These are phyloP conservation scores for Ajuga chamaepitys DNA, from an alignment of 257 asterid genomes.

Conservation along the genomic window DNA sequence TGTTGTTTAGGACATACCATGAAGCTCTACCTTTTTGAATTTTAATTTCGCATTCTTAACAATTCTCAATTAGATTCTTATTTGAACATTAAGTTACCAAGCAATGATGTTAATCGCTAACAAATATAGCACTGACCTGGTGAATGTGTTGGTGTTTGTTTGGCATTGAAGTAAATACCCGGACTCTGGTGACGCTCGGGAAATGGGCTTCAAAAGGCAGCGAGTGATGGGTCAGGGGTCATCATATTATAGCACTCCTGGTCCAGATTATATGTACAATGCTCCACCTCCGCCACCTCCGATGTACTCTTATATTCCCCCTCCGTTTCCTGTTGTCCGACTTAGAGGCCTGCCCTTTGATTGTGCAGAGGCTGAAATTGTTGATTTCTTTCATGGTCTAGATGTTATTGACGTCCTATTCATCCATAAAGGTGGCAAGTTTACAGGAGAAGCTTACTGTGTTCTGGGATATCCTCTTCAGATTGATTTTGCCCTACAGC, in stretches of 20 bases:
- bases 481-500: constrained; percentile 80
- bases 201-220: constrained; percentile 88
- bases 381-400: constrained; percentile 76
- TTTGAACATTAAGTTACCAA: too few species aligned
- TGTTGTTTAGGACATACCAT: too few species aligned
- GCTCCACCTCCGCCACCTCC: constrained; percentile 71
- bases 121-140: constrained; percentile 10
- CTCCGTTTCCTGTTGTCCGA: constrained; percentile 88
- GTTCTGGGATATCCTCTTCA: constrained; percentile 86
- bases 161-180: constrained; percentile 42
- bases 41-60: neutral
- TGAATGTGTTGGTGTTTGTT: constrained; percentile 9
- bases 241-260: constrained; percentile 54
- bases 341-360: constrained; percentile 97
- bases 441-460: constrained; percentile 81
- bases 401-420: constrained; percentile 83
- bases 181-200: constrained; percentile 74
- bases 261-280: constrained; percentile 65
- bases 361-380: constrained; percentile 70
- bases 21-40: neutral
- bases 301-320: constrained; percentile 59
- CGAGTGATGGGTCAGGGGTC: constrained; percentile 77
- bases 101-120: neutral
- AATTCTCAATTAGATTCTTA: neutral
- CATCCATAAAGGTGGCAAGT: constrained; percentile 70